Conservation (phyloP, 305 asterid genomes). For the Rubia occidens region DNA sequence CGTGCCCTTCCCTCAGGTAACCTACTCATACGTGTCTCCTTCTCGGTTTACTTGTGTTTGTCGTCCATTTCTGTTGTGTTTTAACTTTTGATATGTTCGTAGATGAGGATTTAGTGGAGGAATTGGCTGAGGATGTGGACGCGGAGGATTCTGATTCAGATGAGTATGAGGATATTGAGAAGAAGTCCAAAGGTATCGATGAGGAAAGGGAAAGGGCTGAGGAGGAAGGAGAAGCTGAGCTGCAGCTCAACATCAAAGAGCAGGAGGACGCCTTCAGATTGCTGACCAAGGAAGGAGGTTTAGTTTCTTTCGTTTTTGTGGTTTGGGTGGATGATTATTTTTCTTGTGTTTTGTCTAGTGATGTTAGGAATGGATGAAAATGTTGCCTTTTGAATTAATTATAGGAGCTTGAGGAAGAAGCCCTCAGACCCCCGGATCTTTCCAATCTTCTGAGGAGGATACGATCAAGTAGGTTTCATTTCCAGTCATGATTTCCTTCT, state of each 20-base stretch:
- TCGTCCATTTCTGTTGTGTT: background rate
- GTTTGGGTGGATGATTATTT: background rate
- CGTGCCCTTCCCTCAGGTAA: too few species aligned
- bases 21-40: background rate
- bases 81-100: conserved; percentile 10
- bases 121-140: conserved; percentile 47
- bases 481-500: conserved; percentile 6
- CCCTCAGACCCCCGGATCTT: conserved; percentile 72
- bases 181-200: conserved; percentile 43
- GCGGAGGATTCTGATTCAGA: conserved; percentile 44
- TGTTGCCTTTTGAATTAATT: conserved; percentile 12
- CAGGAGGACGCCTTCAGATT: conserved; percentile 72
- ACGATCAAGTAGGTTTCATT: conserved; percentile 50
- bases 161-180: conserved; percentile 55
- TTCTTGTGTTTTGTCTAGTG: background rate
- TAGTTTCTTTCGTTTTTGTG: background rate
- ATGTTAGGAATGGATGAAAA: background rate
- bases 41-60: conserved; percentile 3
- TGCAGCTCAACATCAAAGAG: conserved; percentile 49
- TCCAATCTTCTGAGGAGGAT: conserved; percentile 70
- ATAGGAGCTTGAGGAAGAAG: conserved; percentile 84
- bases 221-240: conserved; percentile 43
- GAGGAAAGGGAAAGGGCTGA: conserved; percentile 26
- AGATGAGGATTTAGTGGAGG: conserved; percentile 18
- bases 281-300: conserved; percentile 66